phyloP scores from a whole-genome alignment of 441 rosid species.

The Euphorbia schlechtendalii region DNA sequence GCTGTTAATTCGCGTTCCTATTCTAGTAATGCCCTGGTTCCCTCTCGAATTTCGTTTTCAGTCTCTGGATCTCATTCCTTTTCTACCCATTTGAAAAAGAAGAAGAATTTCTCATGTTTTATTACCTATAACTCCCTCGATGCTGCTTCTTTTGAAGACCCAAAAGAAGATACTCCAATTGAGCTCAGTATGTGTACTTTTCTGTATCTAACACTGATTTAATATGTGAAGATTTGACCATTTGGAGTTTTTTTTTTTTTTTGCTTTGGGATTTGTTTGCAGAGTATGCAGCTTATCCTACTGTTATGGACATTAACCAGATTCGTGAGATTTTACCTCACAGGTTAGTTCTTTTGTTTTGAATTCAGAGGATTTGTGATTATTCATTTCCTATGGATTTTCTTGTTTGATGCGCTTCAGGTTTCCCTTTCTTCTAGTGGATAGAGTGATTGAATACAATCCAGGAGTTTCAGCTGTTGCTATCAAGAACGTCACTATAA shows the following conservation, averaged over 20 bases:
- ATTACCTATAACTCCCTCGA: constrained; percentile 37
- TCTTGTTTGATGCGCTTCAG: constrained; percentile 23
- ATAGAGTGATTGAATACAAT: constrained; percentile 82
- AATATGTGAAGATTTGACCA: too few relatives aligned
- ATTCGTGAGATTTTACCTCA: constrained; percentile 86
- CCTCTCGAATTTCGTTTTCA: constrained; percentile 19
- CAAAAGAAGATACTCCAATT: constrained; percentile 42
- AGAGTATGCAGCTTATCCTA: constrained; percentile 73
- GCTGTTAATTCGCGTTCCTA: constrained; percentile 6
- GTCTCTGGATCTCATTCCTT: constrained; percentile 22
- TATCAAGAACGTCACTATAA: constrained; percentile 86
- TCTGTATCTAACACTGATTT: neutral
- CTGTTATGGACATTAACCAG: constrained; percentile 81
- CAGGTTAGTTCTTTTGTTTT: constrained; percentile 53
- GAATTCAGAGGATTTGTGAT: too few relatives aligned
- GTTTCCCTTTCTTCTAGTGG: constrained; percentile 88
- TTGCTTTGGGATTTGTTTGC: too few relatives aligned
- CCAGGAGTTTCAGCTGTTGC: constrained; percentile 88
- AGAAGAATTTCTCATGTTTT: constrained; percentile 16
- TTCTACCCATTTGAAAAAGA: constrained; percentile 18
- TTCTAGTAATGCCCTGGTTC: constrained; percentile 2
- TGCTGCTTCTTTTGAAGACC: constrained; percentile 22
- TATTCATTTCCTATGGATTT: too few relatives aligned
- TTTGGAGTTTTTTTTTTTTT: too few relatives aligned
- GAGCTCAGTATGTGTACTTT: constrained; percentile 40